Evolutionary conservation across 768 basidiomycete genomes (phyloP), one percentile per base, ranked within the genome.

Genomic region (Lactarius vividus): DNA sequence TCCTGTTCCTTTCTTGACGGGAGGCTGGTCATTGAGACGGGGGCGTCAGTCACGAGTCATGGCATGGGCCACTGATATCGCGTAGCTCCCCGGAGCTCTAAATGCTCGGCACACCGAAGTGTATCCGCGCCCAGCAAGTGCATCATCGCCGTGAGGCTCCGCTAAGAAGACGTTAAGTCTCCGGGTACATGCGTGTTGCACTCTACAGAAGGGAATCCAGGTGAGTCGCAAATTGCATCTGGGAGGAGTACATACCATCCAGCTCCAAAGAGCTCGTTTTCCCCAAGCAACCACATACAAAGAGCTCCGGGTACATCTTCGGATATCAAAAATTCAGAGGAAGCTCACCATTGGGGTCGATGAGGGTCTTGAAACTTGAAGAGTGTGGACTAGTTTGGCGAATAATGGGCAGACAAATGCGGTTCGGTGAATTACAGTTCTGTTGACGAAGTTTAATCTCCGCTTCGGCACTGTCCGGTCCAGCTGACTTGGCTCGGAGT

Each of bases 1-100:
- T 70, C 85, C 84, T 69, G 88, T 76, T 79, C 86, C 85, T 74
- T 89, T 91, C 67, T 79, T 70, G 78, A 89, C 89, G 78, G 88
- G 80, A 67, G 84, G 88, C 91, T 92, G 90, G 91, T 92, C 91
- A 92, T 92, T 84, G 91, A 92, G 91, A 88, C 89, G 88, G 87
- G 78, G 76, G 65, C 74, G 83, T 79, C 67, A 80, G 75, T 70
- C 71, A 68, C 52, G 60, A 56, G 65, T 64, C 74, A 72, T 62
- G 68, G 70, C 66, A 59, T 40, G 68, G 71, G 69, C 74, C 74
- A 67, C 71, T 70, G 72, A 72, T 76, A 72, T 74, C 70, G 74
- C 73, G 65, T 39, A 66, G 74, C 72, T 75, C 74, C 80, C 78
- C 83, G 82, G 82, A 83, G 82, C 82, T 83, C 82, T 83, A 83